Percentiles rank a stretch among this genome's conserved stretches.
Evolutionary conservation across 2,329 filamentous ascomycete genomes (phyloP).

Genomic region (Aspergillus floridensis): DNA sequence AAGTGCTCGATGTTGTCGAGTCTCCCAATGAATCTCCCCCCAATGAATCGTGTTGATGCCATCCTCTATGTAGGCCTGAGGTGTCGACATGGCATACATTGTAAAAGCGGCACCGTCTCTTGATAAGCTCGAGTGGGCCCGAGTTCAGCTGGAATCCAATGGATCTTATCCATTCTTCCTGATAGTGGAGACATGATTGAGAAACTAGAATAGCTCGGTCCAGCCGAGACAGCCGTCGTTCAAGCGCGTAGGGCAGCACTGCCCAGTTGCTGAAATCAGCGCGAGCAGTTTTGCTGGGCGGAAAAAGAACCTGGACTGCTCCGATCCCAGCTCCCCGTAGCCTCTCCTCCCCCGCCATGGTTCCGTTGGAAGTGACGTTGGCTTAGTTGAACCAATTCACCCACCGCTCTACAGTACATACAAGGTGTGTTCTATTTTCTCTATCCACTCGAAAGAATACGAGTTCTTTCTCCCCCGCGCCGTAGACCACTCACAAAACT

Average conservation of each 20-base stretch:
- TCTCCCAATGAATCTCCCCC: background rate
- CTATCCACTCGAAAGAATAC: background rate
- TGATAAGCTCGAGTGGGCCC: background rate
- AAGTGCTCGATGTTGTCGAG: background rate
- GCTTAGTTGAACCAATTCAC: constrained; percentile 1
- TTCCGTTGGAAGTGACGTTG: constrained; percentile 18
- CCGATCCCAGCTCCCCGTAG: constrained; percentile 5
- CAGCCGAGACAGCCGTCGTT: background rate
- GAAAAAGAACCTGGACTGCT: background rate
- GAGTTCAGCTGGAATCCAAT: background rate
- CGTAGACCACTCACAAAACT: background rate
- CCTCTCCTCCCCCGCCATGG: constrained; percentile 14
- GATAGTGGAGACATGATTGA: background rate
- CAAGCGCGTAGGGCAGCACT: background rate
- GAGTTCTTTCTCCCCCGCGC: background rate
- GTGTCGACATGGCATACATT: background rate
- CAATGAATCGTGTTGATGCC: background rate
- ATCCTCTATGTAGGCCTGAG: background rate
- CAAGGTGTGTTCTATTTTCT: background rate
- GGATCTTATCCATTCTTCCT: background rate
- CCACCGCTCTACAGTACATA: background rate
- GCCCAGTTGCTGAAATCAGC: background rate
- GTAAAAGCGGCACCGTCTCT: background rate
- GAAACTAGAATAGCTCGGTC: background rate
- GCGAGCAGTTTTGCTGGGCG: constrained; percentile 1